Evolutionary conservation across 2,329 filamentous ascomycete genomes (phyloP).

Genomic region (Aspergillus cejpii): DNA sequence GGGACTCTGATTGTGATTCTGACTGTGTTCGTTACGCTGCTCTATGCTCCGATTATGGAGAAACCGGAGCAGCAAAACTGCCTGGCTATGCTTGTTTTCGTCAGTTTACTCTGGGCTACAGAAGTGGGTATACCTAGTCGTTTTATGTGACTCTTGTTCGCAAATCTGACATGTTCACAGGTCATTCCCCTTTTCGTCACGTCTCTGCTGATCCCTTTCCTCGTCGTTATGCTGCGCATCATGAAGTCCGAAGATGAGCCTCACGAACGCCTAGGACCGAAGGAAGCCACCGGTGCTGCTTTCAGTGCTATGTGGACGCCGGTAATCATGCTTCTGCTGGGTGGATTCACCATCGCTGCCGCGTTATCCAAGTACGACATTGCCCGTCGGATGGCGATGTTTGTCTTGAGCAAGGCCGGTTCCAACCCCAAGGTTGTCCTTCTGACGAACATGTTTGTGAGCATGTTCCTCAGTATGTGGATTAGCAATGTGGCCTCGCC

Average conservation of each 20-base stretch:
- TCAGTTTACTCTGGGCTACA: conserved; percentile 92
- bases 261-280: conserved; percentile 65
- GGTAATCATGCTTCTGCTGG: conserved; percentile 94
- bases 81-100: conserved; percentile 84
- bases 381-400: conserved; percentile 92
- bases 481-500: conserved; percentile 98
- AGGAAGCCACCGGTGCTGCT: conserved; percentile 72
- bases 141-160: too few relatives aligned
- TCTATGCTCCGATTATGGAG: conserved; percentile 75
- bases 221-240: conserved; percentile 79
- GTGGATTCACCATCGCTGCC: conserved; percentile 91
- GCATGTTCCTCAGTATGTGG: conserved; percentile 96
- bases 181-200: conserved; percentile 96
- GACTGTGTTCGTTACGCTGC: conserved; percentile 63
- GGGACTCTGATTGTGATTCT: conserved; percentile 66
- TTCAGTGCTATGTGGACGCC: conserved; percentile 98
- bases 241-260: conserved; percentile 69
- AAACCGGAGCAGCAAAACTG: conserved; percentile 92
- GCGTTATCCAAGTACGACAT: conserved; percentile 96
- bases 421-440: conserved; percentile 83
- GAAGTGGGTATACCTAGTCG: conserved; percentile 55
- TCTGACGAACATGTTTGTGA: conserved; percentile 97
- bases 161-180: conserved; percentile 38
- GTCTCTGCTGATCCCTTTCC: conserved; percentile 84
- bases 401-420: conserved; percentile 92